A percentile compares a stretch with the other conserved stretches of the same genome.
phyloP scores from a whole-genome alignment of 371 early-diverging fungal genomes.

The Rhizopus delemar region DNA sequence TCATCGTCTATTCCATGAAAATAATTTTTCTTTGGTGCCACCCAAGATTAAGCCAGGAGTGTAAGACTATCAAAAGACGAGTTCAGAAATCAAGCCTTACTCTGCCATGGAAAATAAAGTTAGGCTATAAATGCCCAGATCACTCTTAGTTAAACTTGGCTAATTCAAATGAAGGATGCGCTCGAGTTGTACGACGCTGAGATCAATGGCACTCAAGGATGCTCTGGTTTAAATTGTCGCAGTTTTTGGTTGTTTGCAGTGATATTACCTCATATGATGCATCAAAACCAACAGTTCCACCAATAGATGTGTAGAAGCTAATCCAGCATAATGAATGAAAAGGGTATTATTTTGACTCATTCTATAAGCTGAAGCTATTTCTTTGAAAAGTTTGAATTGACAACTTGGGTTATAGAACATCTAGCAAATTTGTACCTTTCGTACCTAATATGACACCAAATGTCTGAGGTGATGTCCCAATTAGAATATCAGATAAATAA shows the following conservation, averaged over 20 bases:
- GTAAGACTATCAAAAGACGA: not conserved
- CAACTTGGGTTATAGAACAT: not conserved
- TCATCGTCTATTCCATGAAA: not conserved
- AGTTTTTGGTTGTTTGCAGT: not conserved
- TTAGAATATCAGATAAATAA: constrained; percentile 19
- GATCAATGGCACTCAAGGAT: no score
- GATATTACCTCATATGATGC: not conserved
- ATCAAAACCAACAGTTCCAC: not conserved
- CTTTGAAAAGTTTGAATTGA: not conserved
- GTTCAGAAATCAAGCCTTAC: not conserved
- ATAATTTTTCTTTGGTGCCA: not conserved
- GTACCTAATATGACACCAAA: constrained; percentile 44
- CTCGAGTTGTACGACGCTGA: no score
- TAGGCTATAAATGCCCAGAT: not conserved
- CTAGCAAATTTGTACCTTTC: constrained; percentile 31
- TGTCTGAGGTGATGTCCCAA: constrained; percentile 40
- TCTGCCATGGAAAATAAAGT: not conserved
- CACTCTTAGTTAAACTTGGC: not conserved
- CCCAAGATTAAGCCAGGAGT: not conserved
- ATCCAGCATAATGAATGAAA: no score
- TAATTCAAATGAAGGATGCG: not conserved
- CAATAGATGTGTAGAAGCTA: no score
- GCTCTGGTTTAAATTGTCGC: no score
- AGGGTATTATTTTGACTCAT: no score
- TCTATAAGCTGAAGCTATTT: no score